A percentile compares a stretch with the other conserved stretches of the same genome.
These are phyloP conservation scores for Cladosporium halotolerans DNA, from an alignment of 2,329 filamentous ascomycete genomes.

Conservation along the genomic window DNA sequence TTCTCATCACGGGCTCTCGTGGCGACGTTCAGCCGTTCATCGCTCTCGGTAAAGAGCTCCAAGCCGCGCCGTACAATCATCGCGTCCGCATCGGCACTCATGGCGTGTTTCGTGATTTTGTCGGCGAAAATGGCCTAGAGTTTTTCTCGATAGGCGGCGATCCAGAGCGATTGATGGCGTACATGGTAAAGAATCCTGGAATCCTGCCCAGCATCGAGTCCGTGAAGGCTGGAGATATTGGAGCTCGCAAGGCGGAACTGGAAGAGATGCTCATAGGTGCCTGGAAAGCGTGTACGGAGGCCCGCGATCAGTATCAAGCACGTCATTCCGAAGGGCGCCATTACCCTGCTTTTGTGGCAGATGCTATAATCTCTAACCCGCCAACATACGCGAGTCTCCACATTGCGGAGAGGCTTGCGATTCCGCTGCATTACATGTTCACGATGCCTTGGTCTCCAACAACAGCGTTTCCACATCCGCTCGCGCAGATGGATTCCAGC, in stretches of 20 bases:
- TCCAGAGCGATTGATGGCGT: slow-evolving; percentile 62
- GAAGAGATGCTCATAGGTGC: slow-evolving; percentile 23
- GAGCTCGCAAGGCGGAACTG: slow-evolving; percentile 18
- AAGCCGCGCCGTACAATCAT: slow-evolving; percentile 55
- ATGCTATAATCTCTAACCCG: slow-evolving; percentile 70
- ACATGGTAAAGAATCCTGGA: slow-evolving; percentile 31
- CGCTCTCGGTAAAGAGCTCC: slow-evolving; percentile 59
- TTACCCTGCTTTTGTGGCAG: slow-evolving; percentile 71
- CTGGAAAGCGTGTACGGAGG: slow-evolving; percentile 25
- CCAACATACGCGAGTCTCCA: slow-evolving; percentile 70
- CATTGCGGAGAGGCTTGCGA: slow-evolving; percentile 64
- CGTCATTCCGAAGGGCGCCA: slow-evolving; percentile 37
- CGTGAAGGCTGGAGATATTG: slow-evolving; percentile 23
- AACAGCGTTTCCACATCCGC: slow-evolving; percentile 72
- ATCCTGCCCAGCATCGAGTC: slow-evolving; percentile 24
- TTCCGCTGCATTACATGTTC: slow-evolving; percentile 78
- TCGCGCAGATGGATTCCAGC: slow-evolving; percentile 67
- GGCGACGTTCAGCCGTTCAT: slow-evolving; percentile 74
- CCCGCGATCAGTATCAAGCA: slow-evolving; percentile 51
- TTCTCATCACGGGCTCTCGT: slow-evolving; percentile 68
- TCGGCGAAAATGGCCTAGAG: slow-evolving; percentile 64
- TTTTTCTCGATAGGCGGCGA: slow-evolving; percentile 72
- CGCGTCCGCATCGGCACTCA: slow-evolving; percentile 70
- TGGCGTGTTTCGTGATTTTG: slow-evolving; percentile 59
- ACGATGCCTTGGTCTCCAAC: slow-evolving; percentile 91